Percentiles rank a stretch among this genome's conserved stretches.
Evolutionary conservation across 2,329 filamentous ascomycete genomes (phyloP).

Genomic region (Ophiostoma pallidulum): DNA sequence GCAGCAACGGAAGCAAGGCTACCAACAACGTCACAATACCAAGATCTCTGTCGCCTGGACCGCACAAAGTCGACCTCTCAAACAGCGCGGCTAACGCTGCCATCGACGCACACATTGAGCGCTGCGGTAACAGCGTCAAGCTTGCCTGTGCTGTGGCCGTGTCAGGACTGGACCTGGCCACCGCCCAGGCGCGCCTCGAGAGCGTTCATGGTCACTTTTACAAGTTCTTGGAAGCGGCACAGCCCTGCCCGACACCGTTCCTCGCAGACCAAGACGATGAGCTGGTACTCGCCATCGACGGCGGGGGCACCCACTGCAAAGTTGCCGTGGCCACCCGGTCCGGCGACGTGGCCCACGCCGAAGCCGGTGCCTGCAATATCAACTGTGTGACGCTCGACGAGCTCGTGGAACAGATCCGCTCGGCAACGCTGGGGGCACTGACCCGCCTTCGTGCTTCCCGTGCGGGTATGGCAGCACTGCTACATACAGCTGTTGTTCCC

Average conservation of each 20-base stretch:
- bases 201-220: constrained; percentile 3
- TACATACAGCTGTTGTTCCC: neutral
- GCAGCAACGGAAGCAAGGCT: neutral
- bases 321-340: constrained; percentile 5
- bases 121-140: constrained; percentile 8
- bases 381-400: constrained; percentile 6
- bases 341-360: constrained; percentile 1
- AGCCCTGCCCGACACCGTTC: neutral
- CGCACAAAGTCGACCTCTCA: neutral
- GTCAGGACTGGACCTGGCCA: constrained; percentile 5
- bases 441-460: neutral
- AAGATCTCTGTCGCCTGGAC: no score
- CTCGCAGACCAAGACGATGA: neutral
- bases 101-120: constrained; percentile 8
- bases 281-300: constrained; percentile 10
- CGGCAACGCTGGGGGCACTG: constrained; percentile 1
- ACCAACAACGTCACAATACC: neutral
- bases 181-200: constrained; percentile 3
- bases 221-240: neutral
- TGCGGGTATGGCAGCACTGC: neutral
- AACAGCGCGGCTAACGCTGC: neutral
- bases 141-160: constrained; percentile 11
- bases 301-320: constrained; percentile 10
- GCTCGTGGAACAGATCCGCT: constrained; percentile 4
- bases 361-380: constrained; percentile 10